Percentiles rank a stretch among this genome's conserved stretches.
Conservation (phyloP, 805 yeast species). For the Candida andamanensis region DNA sequence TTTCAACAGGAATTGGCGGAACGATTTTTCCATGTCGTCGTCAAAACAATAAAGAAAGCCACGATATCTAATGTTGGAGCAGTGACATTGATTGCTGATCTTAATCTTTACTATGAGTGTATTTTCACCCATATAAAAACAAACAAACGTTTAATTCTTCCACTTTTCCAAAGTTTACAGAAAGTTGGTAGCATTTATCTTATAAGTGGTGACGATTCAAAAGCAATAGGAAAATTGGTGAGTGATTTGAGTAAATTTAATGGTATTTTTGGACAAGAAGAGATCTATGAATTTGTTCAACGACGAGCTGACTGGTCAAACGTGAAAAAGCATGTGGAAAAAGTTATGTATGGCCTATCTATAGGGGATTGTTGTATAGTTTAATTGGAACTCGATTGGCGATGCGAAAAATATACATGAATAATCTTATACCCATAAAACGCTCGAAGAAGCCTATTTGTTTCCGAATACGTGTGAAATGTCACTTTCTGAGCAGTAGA, state of each 20-base stretch:
- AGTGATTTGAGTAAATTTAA: slow-evolving; percentile 81
- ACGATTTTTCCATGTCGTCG: slow-evolving; percentile 69
- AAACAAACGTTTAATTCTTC: slow-evolving; percentile 63
- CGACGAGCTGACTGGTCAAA: slow-evolving; percentile 81
- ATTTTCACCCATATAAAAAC: slow-evolving; percentile 44
- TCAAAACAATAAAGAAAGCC: slow-evolving; percentile 68
- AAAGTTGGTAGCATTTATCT: slow-evolving; percentile 81
- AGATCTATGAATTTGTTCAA: slow-evolving; percentile 87
- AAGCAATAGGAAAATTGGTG: slow-evolving; percentile 76
- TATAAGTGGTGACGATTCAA: slow-evolving; percentile 66
- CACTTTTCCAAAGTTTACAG: slow-evolving; percentile 74
- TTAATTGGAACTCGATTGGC: slow-evolving; percentile 4
- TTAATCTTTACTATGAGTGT: slow-evolving; percentile 74
- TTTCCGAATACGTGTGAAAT: too few relatives aligned
- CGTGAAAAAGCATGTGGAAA: slow-evolving; percentile 78
- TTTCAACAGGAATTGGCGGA: slow-evolving; percentile 93
- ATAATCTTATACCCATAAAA: too few relatives aligned
- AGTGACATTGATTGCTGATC: slow-evolving; percentile 70
- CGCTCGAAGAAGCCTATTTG: too few relatives aligned
- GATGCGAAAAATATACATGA: too few relatives aligned
- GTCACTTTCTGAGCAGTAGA: too few relatives aligned
- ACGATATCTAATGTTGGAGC: slow-evolving; percentile 81
- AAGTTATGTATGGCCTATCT: slow-evolving; percentile 90
- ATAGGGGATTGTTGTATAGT: slow-evolving; percentile 64
- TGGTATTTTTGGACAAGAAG: slow-evolving; percentile 89